Percentiles rank a stretch among this genome's conserved stretches.
These are phyloP conservation scores for Tuber melanosporum DNA, from an alignment of 495 filamentous ascomycete genomes.

Conservation along the genomic window DNA sequence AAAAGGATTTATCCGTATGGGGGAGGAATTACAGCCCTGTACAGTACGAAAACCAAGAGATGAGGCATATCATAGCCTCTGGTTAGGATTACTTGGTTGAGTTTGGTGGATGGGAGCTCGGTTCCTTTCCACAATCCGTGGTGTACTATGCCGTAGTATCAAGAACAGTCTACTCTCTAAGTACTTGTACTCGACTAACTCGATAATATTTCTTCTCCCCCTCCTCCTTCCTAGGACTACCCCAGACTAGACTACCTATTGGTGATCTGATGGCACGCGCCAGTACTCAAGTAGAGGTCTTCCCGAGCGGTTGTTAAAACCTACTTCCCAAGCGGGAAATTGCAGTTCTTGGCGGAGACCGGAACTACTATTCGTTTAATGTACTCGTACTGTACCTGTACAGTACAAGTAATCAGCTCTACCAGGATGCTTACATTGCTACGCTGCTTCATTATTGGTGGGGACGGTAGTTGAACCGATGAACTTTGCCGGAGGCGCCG, in stretches of 20 bases:
- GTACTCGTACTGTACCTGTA: no score
- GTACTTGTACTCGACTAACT: not conserved
- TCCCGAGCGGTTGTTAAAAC: not conserved
- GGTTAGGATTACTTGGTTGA: not conserved
- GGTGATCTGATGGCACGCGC: not conserved
- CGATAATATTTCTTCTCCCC: not conserved
- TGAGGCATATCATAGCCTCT: not conserved
- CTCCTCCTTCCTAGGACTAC: not conserved
- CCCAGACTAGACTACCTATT: not conserved
- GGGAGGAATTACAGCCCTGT: not conserved
- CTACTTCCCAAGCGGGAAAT: not conserved
- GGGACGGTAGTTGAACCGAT: not conserved
- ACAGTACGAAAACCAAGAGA: not conserved
- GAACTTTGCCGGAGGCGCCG: not conserved
- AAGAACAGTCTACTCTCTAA: not conserved
- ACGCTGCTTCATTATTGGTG: not conserved
- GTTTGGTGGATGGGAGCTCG: not conserved
- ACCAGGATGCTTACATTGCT: not conserved
- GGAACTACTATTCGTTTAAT: not conserved
- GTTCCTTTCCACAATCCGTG: not conserved
- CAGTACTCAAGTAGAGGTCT: not conserved
- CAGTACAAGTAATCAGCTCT: no score
- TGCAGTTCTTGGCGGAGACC: not conserved
- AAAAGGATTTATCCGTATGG: not conserved
- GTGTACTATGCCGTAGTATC: not conserved